Base-by-base conservation (phyloP, 108 stramenopile genomes). In the Cyclotella cryptica region DNA sequence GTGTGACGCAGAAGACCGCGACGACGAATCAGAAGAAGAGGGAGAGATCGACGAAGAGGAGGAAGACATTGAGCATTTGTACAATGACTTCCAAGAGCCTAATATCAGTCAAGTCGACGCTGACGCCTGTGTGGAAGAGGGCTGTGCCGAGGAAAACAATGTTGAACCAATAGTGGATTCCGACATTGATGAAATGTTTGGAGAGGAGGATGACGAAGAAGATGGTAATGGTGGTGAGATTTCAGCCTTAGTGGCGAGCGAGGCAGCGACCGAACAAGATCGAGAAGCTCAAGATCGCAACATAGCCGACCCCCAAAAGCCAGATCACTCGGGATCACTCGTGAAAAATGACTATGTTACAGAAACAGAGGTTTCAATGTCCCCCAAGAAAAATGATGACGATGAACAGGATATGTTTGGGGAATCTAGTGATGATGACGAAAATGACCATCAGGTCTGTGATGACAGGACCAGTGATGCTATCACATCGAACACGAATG, bases 21-120 rank as follows among this genome's bases (percentile, higher is more conserved):
- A 21, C 40, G 40, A 76, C 10, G 75, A 83, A n/a, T 70, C 74
- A 0, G 82, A 83, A 51, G 82, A 83, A 54, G 82, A 83, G 21
- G 82, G 82, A 21, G 66, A 77, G 53, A 69, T 83, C 22, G 82
- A 83, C 53, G 82, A 83, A 61, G 82, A 39, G 29, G 21, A 54
- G 42, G 82, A 83, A 74, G 76, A 73, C 29, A 69, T 83, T 63
- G 66, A 65, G 12, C 57, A 73, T 27, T 53, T 83, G 72, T 83
- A 83, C 22, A 75, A 77, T 74, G 82, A 83, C n/a, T 74, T 83
- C 39, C 54, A 49, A 55, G 72, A 71, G 39, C 70, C 74, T 14
- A 17, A 42, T 22, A 46, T 51, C 9, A 35, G 6, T 35, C 63
- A 11, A 9, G 12, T 10, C 11, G 3, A 42, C 24, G 5, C 15